phyloP scores from a whole-genome alignment of 1,284 basidiomycete species.

The Neolentinus lepideus region DNA sequence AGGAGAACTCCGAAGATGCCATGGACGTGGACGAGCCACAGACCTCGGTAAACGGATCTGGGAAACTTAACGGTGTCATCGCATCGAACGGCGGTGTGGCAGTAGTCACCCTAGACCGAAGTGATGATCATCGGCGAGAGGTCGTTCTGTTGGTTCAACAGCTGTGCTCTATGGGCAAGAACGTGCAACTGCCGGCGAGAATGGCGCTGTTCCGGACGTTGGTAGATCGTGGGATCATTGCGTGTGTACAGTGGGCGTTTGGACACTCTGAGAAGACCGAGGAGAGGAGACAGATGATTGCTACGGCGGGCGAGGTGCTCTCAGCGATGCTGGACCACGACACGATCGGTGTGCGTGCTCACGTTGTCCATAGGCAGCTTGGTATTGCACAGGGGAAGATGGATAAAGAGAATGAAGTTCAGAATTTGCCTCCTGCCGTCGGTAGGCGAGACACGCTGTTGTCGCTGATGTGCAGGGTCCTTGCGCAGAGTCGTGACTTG shows the following conservation, averaged over 20 bases:
- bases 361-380: conserved; percentile 77
- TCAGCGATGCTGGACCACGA: conserved; percentile 90
- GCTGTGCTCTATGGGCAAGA: conserved; percentile 93
- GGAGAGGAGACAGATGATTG: conserved; percentile 51
- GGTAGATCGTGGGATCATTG: conserved; percentile 84
- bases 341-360: conserved; percentile 77
- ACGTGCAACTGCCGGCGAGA: conserved; percentile 85
- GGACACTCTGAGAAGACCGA: conserved; percentile 27
- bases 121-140: conserved; percentile 38
- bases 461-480: conserved; percentile 67
- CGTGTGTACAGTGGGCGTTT: conserved; percentile 90
- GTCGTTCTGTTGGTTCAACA: conserved; percentile 88
- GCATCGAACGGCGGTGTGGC: background rate
- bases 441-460: conserved; percentile 60
- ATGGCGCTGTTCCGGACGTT: conserved; percentile 86
- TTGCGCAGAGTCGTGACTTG: conserved; percentile 76
- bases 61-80: background rate
- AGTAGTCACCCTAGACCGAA: background rate
- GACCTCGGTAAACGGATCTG: conserved; percentile 9
- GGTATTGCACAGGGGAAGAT: conserved; percentile 50
- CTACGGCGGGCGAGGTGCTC: conserved; percentile 85
- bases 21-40: conserved; percentile 15
- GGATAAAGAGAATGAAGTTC: conserved; percentile 48
- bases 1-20: conserved; percentile 9
- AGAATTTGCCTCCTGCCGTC: conserved; percentile 10